Percentiles rank a stretch among this genome's conserved stretches.
phyloP scores from a whole-genome alignment of 1,284 basidiomycete genomes.

The Rhodotorula mucilaginosa region DNA sequence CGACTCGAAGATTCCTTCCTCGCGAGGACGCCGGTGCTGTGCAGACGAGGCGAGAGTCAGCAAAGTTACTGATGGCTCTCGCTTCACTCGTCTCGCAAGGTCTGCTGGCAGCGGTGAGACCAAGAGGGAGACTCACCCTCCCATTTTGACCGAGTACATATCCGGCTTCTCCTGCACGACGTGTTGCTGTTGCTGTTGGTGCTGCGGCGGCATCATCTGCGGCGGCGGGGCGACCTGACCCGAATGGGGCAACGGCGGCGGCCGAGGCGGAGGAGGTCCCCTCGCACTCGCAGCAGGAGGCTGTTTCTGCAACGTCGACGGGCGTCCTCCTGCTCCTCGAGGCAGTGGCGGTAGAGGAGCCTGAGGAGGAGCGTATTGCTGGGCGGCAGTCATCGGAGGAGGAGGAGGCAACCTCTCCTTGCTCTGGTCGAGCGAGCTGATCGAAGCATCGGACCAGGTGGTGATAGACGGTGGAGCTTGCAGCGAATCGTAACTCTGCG shows the following conservation, averaged over 20 bases:
- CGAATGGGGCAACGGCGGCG: neutral
- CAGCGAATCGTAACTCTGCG: constrained; percentile 11
- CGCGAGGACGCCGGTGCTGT: constrained; percentile 12
- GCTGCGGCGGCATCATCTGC: neutral
- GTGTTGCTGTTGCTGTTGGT: neutral
- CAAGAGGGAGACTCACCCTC: constrained; percentile 1
- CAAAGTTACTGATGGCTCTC: too few relatives aligned
- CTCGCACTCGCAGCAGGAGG: neutral
- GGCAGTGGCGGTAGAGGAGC: neutral
- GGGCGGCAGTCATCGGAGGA: too few relatives aligned
- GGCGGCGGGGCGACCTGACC: neutral
- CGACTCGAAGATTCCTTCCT: neutral
- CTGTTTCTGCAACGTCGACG: neutral
- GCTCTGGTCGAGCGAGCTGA: neutral
- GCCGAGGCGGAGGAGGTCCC: neutral
- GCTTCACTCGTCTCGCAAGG: too few relatives aligned
- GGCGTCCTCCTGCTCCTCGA: neutral
- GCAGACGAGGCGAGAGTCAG: neutral
- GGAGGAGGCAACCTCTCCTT: too few relatives aligned
- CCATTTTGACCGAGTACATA: neutral
- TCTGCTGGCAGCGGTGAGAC: neutral
- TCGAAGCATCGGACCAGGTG: neutral
- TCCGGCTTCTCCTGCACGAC: neutral
- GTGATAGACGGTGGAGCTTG: neutral
- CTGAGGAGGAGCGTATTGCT: neutral